These are phyloP conservation scores for Colletotrichum cereale DNA, from an alignment of 2,329 filamentous ascomycete genomes.

Conservation along the genomic window DNA sequence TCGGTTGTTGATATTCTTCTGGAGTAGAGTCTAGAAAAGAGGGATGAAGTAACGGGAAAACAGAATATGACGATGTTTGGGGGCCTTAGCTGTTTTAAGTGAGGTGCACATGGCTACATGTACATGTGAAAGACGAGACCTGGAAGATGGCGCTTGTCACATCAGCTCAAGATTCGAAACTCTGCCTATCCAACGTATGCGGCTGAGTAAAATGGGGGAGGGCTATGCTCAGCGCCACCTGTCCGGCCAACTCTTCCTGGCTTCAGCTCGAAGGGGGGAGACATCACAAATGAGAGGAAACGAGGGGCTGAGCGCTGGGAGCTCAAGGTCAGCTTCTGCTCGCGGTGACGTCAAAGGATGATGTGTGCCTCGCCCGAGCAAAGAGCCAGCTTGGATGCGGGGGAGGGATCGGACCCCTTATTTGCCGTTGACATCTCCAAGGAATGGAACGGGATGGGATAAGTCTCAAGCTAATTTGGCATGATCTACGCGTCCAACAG, in stretches of 20 bases:
- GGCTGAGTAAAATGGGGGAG: slow-evolving; percentile 7
- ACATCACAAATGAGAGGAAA: not conserved
- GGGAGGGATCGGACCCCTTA: not conserved
- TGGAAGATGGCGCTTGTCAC: not conserved
- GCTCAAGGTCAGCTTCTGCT: not conserved
- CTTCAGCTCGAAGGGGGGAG: not conserved
- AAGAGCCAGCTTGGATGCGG: not conserved
- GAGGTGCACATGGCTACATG: too few relatives aligned
- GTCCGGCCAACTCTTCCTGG: not conserved
- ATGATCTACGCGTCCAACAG: not conserved
- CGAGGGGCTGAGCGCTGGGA: not conserved
- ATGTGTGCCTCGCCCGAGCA: not conserved
- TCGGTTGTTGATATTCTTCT: not conserved
- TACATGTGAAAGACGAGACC: not conserved
- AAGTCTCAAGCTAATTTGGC: not conserved
- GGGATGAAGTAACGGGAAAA: too few relatives aligned
- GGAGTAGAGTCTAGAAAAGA: not conserved
- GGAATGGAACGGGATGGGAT: slow-evolving; percentile 1
- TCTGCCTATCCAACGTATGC: not conserved
- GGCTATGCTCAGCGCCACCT: slow-evolving; percentile 3
- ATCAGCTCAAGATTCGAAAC: not conserved
- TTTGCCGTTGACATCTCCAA: not conserved
- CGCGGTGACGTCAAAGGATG: slow-evolving; percentile 19
- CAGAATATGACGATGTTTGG: not conserved
- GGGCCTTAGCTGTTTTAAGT: not conserved